Conservation (phyloP, 2,329 filamentous ascomycete genomes). For the Lasiodiplodia hormozganensis region DNA sequence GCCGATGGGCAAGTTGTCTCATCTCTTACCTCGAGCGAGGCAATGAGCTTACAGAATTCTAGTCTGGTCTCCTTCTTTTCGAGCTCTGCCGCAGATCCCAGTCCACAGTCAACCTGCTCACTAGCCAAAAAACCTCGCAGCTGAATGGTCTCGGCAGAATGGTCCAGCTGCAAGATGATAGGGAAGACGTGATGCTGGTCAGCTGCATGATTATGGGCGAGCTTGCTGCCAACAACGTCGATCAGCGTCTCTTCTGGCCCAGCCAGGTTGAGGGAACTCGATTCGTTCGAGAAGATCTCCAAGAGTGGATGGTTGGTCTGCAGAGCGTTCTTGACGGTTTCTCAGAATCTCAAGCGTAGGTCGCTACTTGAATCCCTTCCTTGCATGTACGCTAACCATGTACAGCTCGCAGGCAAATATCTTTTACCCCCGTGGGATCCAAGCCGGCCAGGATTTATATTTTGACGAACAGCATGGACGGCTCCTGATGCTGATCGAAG, state of each 20-base stretch:
- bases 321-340: slow-evolving; percentile 40
- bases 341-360: slow-evolving; percentile 24
- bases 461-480: neutral
- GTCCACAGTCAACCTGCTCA: neutral
- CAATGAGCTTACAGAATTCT: neutral
- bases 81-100: slow-evolving; percentile 8
- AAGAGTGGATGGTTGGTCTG: slow-evolving; percentile 40
- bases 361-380: no score
- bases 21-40: no score
- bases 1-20: slow-evolving; percentile 10
- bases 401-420: neutral
- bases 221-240: slow-evolving; percentile 35
- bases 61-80: slow-evolving; percentile 16
- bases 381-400: neutral
- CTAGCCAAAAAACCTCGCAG: no score
- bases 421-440: slow-evolving; percentile 31
- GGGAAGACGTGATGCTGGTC: slow-evolving; percentile 42
- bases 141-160: slow-evolving; percentile 36
- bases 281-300: slow-evolving; percentile 36
- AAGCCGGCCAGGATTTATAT: slow-evolving; percentile 36
- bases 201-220: slow-evolving; percentile 42
- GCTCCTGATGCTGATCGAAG: slow-evolving; percentile 14
- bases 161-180: slow-evolving; percentile 35
- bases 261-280: slow-evolving; percentile 33
- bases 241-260: slow-evolving; percentile 39